Base-by-base conservation (phyloP, 345 rosid species). In the Mallotus nudiflorus region DNA sequence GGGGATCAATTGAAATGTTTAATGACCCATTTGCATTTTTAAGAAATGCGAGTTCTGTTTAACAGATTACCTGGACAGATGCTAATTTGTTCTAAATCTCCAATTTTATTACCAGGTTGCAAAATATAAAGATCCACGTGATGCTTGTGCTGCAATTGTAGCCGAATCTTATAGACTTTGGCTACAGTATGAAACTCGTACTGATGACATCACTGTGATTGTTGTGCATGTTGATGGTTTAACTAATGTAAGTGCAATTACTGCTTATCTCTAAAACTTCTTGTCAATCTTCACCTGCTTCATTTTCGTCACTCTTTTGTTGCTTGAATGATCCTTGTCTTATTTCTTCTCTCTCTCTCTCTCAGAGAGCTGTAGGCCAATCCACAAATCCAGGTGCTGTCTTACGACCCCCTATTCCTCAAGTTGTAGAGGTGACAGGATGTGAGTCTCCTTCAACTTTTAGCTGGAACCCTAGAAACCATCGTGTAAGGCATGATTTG, bases 91-190 rank as follows among this genome's bases (percentile, higher is more conserved):
- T n/a, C 18, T 18, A 57, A n/a, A 57, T 59, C 63, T 59, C 13
- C 20, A 54, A 25, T 5, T 29, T 25, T n/a, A 19, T 73, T 75
- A 81, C 48, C 83, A 95, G 99, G 97, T 95, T 77, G 92, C 91
- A 70, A 95, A 95, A 73, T 82, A 87, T 79, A 84, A 87, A 75
- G 99, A 95, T 85, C 99, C 99, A 29, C 96, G 96, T 20, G 99
- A 95, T 85, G 99, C 99, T 77, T 95, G 99, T 83, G 99, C 99
- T 80, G 99, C 99, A 50, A 89, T 95, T 79, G 99, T 95, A 57
- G 97, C 99, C 37, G 99, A 95, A 89, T 88, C 99, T 62, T 95
- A 95, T 83, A 91, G 97, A 71, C 83, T 95, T 74, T 95, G 99
- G 99, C 86, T 95, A 62, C 99, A 95, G 72, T 95, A 90, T 74